Conservation (phyloP, 2,329 filamentous ascomycete species). For the Ophiocordyceps camponoti-rufipedis region DNA sequence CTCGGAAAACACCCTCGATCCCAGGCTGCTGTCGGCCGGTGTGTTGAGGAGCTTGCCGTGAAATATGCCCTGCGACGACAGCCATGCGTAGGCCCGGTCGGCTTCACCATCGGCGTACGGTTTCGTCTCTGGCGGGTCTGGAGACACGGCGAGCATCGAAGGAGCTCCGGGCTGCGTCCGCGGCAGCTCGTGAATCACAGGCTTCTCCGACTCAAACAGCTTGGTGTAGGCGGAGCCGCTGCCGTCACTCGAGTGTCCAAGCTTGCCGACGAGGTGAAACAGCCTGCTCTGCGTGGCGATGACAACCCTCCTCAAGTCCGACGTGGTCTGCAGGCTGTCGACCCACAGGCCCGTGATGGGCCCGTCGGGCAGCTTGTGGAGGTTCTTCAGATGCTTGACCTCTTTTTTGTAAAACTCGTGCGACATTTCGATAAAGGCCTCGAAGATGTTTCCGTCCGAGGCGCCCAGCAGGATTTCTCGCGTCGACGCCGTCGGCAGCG, state of each 20-base stretch:
- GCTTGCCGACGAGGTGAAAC: constrained; percentile 64
- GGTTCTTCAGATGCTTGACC: constrained; percentile 72
- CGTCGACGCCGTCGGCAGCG: constrained; percentile 79
- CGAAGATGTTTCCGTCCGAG: constrained; percentile 88
- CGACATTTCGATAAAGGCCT: constrained; percentile 84
- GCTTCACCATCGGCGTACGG: constrained; percentile 39
- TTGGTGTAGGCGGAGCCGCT: constrained; percentile 71
- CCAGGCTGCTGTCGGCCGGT: constrained; percentile 42
- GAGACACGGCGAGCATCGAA: constrained; percentile 58
- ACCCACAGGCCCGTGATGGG: constrained; percentile 76
- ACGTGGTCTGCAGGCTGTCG: constrained; percentile 48
- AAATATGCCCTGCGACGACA: constrained; percentile 70
- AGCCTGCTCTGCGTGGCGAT: constrained; percentile 63
- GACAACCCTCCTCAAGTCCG: constrained; percentile 60
- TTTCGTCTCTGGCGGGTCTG: constrained; percentile 42
- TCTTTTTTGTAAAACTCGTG: constrained; percentile 91
- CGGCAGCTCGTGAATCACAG: constrained; percentile 54
- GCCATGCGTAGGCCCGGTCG: constrained; percentile 76
- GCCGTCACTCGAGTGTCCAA: constrained; percentile 59
- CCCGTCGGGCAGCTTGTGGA: constrained; percentile 70
- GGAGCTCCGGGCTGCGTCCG: constrained; percentile 32
- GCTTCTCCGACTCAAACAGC: constrained; percentile 75
- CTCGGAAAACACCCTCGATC: constrained; percentile 57
- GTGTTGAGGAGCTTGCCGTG: constrained; percentile 60
- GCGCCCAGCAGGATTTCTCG: constrained; percentile 84